Evolutionary conservation across 1,284 basidiomycete genomes (phyloP).

Genomic region (Microbotryum lychnidis-dioicae): DNA sequence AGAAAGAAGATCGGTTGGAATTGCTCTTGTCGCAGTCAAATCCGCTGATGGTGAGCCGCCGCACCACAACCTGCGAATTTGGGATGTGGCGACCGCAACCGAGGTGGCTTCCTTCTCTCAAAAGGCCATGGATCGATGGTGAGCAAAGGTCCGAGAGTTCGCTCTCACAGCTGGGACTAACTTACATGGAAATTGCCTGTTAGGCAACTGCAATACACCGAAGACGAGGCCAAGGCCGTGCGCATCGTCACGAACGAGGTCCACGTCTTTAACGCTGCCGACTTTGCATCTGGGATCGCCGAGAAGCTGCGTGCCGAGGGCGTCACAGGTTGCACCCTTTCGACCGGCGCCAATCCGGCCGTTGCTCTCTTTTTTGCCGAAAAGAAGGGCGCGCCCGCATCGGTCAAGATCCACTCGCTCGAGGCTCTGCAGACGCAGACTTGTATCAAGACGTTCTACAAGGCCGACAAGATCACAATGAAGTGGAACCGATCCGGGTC

Average conservation of each 20-base stretch:
- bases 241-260: conserved; percentile 76
- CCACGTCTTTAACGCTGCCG: conserved; percentile 73
- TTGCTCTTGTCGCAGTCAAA: conserved; percentile 47
- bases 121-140: conserved; percentile 73
- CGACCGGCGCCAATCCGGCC: conserved; percentile 72
- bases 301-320: conserved; percentile 77
- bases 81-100: conserved; percentile 69
- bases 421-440: conserved; percentile 54
- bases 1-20: not conserved
- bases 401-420: conserved; percentile 74
- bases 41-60: conserved; percentile 65
- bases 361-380: conserved; percentile 86
- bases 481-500: conserved; percentile 92
- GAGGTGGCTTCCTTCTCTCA: conserved; percentile 73
- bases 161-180: not conserved
- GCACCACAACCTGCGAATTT: conserved; percentile 81
- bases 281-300: conserved; percentile 67
- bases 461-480: conserved; percentile 85
- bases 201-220: conserved; percentile 78
- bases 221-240: conserved; percentile 80
- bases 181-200: not conserved
- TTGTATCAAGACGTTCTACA: conserved; percentile 83
- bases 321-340: conserved; percentile 63
- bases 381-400: conserved; percentile 94
- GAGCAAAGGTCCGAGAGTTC: conserved; percentile 5